phyloP scores from a whole-genome alignment of 2,329 filamentous ascomycete species.

The Dryadomyces quercus-mongolicae region DNA sequence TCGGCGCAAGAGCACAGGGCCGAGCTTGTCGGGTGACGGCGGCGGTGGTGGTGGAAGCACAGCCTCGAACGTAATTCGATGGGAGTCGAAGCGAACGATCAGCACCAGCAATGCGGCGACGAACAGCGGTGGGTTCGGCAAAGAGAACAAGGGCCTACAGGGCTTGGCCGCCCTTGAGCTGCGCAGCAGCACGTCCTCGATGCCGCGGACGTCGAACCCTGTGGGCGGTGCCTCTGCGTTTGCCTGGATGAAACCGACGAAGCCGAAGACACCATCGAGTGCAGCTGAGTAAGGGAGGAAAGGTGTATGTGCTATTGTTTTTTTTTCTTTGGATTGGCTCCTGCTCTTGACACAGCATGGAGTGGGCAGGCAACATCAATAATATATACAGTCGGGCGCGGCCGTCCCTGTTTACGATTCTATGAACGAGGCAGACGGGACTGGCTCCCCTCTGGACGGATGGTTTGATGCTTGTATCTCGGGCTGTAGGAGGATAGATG shows the following conservation, averaged over 20 bases:
- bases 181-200: conserved; percentile 23
- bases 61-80: conserved; percentile 24
- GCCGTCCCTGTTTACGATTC: neutral
- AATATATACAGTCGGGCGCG: neutral
- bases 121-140: conserved; percentile 20
- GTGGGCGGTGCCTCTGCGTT: conserved; percentile 90
- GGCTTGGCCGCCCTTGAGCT: conserved; percentile 16
- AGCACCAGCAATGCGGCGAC: conserved; percentile 21
- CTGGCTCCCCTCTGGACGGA: neutral
- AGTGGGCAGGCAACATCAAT: too few relatives aligned
- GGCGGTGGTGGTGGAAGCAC: too few relatives aligned
- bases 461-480: neutral
- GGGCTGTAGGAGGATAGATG: neutral
- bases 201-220: conserved; percentile 61
- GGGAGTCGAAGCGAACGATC: conserved; percentile 39
- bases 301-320: neutral
- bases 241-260: conserved; percentile 66
- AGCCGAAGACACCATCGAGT: conserved; percentile 28
- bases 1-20: conserved; percentile 40
- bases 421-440: neutral
- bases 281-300: conserved; percentile 18
- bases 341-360: neutral
- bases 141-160: conserved; percentile 21
- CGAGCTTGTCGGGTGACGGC: conserved; percentile 9
- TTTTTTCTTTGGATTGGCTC: neutral